These are phyloP conservation scores for Bremia lactucae DNA, from an alignment of 352 stramenopile species.

Conservation along the genomic window DNA sequence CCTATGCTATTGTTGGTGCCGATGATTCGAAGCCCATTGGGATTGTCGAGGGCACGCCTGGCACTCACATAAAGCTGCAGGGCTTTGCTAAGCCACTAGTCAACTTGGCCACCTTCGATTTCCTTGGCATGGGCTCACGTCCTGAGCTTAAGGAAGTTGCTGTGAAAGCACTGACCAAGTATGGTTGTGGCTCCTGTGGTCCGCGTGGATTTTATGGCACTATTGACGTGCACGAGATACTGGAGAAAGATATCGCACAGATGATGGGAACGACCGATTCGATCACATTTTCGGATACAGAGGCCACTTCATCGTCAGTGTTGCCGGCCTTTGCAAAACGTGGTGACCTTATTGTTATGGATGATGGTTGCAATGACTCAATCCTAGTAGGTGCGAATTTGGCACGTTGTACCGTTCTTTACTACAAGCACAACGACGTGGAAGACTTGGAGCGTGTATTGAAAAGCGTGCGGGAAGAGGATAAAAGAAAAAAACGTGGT, in stretches of 20 bases:
- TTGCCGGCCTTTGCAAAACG: slow-evolving; percentile 96
- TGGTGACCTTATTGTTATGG: slow-evolving; percentile 93
- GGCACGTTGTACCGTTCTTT: slow-evolving; percentile 87
- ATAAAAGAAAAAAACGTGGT: slow-evolving; percentile 74
- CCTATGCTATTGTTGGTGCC: slow-evolving; percentile 18
- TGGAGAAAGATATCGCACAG: slow-evolving; percentile 87
- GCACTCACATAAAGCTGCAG: slow-evolving; percentile 76
- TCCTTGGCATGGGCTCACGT: slow-evolving; percentile 85
- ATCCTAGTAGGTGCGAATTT: slow-evolving; percentile 90
- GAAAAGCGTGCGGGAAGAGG: slow-evolving; percentile 70
- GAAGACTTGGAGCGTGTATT: slow-evolving; percentile 92
- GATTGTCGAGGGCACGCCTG: slow-evolving; percentile 70
- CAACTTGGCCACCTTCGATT: slow-evolving; percentile 96
- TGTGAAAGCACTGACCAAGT: slow-evolving; percentile 87
- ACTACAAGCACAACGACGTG: slow-evolving; percentile 98
- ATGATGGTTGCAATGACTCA: slow-evolving; percentile 93
- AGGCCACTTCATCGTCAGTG: slow-evolving; percentile 89
- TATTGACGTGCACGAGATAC: slow-evolving; percentile 84
- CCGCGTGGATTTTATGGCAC: slow-evolving; percentile 98
- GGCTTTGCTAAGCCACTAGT: slow-evolving; percentile 62
- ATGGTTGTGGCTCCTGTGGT: slow-evolving; percentile 95
- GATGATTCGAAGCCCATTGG: slow-evolving; percentile 41
- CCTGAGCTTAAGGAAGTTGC: slow-evolving; percentile 85
- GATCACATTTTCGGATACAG: slow-evolving; percentile 96
- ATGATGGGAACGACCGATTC: slow-evolving; percentile 90